phyloP scores from a whole-genome alignment of 192 early-diverging fungal species.

The Helicostylum pulchrum region DNA sequence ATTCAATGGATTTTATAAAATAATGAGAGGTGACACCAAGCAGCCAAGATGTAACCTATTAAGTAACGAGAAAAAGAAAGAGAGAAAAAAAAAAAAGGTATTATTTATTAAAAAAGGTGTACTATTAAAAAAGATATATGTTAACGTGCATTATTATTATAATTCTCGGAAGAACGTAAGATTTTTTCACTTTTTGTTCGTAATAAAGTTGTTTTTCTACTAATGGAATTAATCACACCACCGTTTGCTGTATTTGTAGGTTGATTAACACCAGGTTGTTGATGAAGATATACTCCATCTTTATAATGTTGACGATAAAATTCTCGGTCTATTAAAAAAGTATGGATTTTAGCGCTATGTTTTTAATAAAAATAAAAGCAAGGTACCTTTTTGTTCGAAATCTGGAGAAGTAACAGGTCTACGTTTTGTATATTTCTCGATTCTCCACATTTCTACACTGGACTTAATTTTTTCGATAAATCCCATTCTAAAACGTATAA shows the following conservation, averaged over 20 bases:
- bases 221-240: slow-evolving; percentile 1
- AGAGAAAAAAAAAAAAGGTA: no score
- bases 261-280: neutral
- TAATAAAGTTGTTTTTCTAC: slow-evolving; percentile 21
- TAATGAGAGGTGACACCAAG: no score
- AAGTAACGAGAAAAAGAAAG: no score
- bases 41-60: no score
- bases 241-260: neutral
- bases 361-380: neutral
- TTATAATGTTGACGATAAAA: slow-evolving; percentile 30
- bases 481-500: slow-evolving; percentile 5
- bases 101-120: no score
- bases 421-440: slow-evolving; percentile 30
- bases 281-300: slow-evolving; percentile 26
- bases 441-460: slow-evolving; percentile 26
- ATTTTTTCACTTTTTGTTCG: slow-evolving; percentile 29
- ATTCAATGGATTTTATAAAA: no score
- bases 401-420: slow-evolving; percentile 22
- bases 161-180: slow-evolving; percentile 28
- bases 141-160: slow-evolving; percentile 15
- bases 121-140: no score
- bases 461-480: slow-evolving; percentile 25
- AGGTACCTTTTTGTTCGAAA: slow-evolving; percentile 28
- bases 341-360: neutral
- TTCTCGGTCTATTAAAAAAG: slow-evolving; percentile 13